Evolutionary conservation across 2,329 filamentous ascomycete genomes (phyloP).

Genomic region (Phialophora macrospora): DNA sequence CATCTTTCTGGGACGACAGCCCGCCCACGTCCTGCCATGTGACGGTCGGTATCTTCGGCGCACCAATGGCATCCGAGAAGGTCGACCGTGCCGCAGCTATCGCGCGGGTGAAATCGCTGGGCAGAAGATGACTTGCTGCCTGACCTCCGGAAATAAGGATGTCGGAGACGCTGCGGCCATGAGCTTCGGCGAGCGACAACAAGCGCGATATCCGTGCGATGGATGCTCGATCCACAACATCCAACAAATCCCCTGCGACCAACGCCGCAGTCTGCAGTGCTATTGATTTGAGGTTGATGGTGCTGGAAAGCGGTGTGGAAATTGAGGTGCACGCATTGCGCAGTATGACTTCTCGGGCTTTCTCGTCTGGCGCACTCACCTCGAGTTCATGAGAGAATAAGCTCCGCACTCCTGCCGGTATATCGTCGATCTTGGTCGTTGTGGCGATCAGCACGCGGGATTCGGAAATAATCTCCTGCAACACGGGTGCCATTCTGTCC

Average conservation of each 20-base stretch:
- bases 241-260: constrained; percentile 90
- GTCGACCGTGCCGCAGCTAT: constrained; percentile 96
- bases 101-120: constrained; percentile 85
- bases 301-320: constrained; percentile 75
- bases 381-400: constrained; percentile 96
- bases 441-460: constrained; percentile 87
- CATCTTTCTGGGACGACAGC: constrained; percentile 90
- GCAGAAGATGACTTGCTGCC: constrained; percentile 75
- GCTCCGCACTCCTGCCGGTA: constrained; percentile 85
- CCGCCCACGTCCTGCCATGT: constrained; percentile 96
- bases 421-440: constrained; percentile 91
- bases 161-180: constrained; percentile 56
- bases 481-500: constrained; percentile 82
- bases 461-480: constrained; percentile 81
- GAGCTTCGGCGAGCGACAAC: constrained; percentile 66
- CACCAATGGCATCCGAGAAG: constrained; percentile 95
- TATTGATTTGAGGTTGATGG: constrained; percentile 81
- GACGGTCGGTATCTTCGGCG: constrained; percentile 96
- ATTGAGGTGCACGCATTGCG: constrained; percentile 76
- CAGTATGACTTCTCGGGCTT: constrained; percentile 86
- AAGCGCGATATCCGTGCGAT: constrained; percentile 77
- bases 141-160: constrained; percentile 87
- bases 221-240: constrained; percentile 88
- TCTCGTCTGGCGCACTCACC: constrained; percentile 89
- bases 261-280: constrained; percentile 95